Percentiles rank a stretch among this genome's conserved stretches.
These are phyloP conservation scores for Cytospora schulzeri DNA, from an alignment of 2,329 filamentous ascomycete species.

Conservation along the genomic window DNA sequence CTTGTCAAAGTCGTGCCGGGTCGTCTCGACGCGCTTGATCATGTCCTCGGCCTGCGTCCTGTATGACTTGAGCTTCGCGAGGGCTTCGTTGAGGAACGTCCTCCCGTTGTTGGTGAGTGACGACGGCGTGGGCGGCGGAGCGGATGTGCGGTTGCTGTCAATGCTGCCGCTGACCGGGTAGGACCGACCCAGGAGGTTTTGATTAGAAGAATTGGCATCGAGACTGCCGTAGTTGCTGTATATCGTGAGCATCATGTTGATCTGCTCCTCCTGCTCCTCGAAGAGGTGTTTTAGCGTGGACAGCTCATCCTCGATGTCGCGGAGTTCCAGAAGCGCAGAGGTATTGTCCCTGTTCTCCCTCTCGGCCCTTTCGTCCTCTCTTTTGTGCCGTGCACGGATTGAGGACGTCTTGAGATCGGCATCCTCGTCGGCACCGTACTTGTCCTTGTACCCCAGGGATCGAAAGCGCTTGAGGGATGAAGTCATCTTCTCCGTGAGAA, in stretches of 20 bases:
- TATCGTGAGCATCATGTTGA: constrained; percentile 5
- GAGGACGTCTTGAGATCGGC: constrained; percentile 43
- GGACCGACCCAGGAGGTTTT: too few relatives aligned
- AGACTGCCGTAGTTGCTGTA: constrained; percentile 2
- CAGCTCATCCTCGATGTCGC: constrained; percentile 24
- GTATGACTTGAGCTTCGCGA: constrained; percentile 6
- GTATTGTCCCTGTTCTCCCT: constrained; percentile 20
- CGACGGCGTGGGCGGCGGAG: not conserved
- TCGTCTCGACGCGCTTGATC: constrained; percentile 5
- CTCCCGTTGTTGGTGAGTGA: constrained; percentile 10
- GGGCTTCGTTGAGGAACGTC: constrained; percentile 9
- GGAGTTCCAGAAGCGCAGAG: constrained; percentile 20
- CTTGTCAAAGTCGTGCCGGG: constrained; percentile 18
- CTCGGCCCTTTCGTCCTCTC: constrained; percentile 36
- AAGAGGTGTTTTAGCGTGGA: constrained; percentile 6
- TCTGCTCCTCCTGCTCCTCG: constrained; percentile 11
- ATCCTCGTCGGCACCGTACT: constrained; percentile 42
- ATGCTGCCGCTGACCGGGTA: too few relatives aligned
- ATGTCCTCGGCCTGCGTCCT: constrained; percentile 13
- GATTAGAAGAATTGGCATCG: too few relatives aligned
- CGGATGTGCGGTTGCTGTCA: too few relatives aligned
- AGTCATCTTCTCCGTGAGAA: constrained; percentile 59
- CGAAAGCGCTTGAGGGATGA: constrained; percentile 61
- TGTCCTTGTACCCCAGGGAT: constrained; percentile 53
- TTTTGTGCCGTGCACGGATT: constrained; percentile 43